Base-by-base conservation (phyloP, 148 eudicot genomes). In the Nepenthes mirabilis region DNA sequence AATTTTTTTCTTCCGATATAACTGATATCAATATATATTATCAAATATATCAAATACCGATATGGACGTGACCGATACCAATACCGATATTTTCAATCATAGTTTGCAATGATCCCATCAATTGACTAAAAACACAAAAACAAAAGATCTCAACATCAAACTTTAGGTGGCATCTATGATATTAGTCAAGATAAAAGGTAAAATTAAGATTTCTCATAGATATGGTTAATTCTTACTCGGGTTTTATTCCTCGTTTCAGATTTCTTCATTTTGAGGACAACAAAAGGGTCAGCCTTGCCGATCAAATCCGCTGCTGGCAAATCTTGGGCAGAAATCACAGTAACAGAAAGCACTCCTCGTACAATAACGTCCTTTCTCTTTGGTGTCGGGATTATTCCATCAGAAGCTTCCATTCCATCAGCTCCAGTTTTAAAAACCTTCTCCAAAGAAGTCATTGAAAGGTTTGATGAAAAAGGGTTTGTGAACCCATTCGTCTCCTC, bases 281-380 rank as follows among this genome's bases (percentile, higher is more conserved):
- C 95, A 69, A 62, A 93, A 5, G 99, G 99, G 61, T 93, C 99
- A 13, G 99, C 86, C 70, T 93, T 93, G 60, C 99, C 99, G 77
- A 78, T 68, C 9, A 93, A 43, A 73, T 93, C 99, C 36, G 80
- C 73, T 14, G 97, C 77, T 43, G 96, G 77, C 73, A 93, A 70
- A 64, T 93, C 89, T 58, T 93, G 91, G 50, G 89, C 99, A 50
- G 95, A 93, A 55, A 93, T 76, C 55, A 93, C 79, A 51, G 99
- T 93, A 37, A 93, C 91, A 67, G 95, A 84, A 58, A 93, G 80
- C 58, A 89, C 99, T 61, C 96, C 96, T 79, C 99, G 82, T 51
- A 86, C 77, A 48, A 93, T 93, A 36, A 80, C 77, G 6, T 83
- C 89, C 70, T 60, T 89, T 68, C 70, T 82, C 69, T 69, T 88